Percentiles rank a stretch among this genome's conserved stretches.
Evolutionary conservation across 2,329 filamentous ascomycete genomes (phyloP).

Genomic region (Neonectria neomacrospora): DNA sequence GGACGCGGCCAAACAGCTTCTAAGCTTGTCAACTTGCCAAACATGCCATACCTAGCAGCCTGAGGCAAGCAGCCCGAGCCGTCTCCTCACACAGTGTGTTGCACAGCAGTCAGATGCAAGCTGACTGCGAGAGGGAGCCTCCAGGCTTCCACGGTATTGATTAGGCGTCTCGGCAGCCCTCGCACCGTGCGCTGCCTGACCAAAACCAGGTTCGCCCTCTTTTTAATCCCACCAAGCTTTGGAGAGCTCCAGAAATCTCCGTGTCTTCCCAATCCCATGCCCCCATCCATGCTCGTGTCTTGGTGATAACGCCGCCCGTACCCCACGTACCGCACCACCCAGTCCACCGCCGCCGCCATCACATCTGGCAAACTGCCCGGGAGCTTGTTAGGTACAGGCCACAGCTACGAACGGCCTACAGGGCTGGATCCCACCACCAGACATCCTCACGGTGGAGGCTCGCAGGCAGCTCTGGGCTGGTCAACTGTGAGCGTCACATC

Average conservation of each 20-base stretch:
- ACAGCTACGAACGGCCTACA: constrained; percentile 13
- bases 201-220: constrained; percentile 1
- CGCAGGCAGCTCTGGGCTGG: constrained; percentile 1
- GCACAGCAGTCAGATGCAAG: constrained; percentile 7
- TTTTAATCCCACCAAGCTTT: constrained; percentile 8
- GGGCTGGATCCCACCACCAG: constrained; percentile 9
- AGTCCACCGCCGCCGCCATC: constrained; percentile 23
- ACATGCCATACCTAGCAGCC: constrained; percentile 1
- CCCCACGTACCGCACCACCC: constrained; percentile 27
- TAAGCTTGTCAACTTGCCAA: background rate
- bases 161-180: background rate
- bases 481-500: background rate
- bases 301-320: constrained; percentile 24
- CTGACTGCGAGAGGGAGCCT: background rate
- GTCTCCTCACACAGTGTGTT: constrained; percentile 13
- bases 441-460: background rate
- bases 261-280: constrained; percentile 14
- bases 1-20: constrained; percentile 1
- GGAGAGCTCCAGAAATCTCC: constrained; percentile 8
- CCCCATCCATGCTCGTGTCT: constrained; percentile 22
- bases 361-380: constrained; percentile 27
- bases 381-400: constrained; percentile 8
- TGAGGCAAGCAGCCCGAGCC: constrained; percentile 9
- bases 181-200: constrained; percentile 26
- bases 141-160: constrained; percentile 6